phyloP scores from a whole-genome alignment of 352 stramenopile genomes.

The Globisporangium megalacanthum region DNA sequence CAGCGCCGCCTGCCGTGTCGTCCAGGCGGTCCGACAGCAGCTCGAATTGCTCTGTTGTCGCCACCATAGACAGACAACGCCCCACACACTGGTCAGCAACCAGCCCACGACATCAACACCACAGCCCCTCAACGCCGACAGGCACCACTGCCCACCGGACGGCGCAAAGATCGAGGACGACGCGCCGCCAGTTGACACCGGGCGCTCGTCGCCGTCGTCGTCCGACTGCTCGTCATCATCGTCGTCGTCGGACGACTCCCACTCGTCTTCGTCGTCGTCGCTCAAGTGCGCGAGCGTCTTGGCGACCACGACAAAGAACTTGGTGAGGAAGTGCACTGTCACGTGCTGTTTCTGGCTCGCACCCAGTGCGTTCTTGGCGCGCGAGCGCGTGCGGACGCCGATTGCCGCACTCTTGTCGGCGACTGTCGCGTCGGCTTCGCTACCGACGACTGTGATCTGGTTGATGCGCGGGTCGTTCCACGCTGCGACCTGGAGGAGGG shows the following conservation, averaged over 20 bases:
- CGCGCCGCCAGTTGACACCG: slow-evolving; percentile 8
- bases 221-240: slow-evolving; percentile 64
- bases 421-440: slow-evolving; percentile 23
- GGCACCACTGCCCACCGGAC: slow-evolving; percentile 31
- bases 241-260: slow-evolving; percentile 58
- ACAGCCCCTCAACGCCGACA: not conserved
- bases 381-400: slow-evolving; percentile 54
- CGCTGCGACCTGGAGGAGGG: slow-evolving; percentile 61
- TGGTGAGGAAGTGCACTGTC: slow-evolving; percentile 75
- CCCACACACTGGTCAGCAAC: too few species aligned
- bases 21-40: slow-evolving; percentile 67
- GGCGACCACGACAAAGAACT: slow-evolving; percentile 64
- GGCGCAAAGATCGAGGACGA: slow-evolving; percentile 53
- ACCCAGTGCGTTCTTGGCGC: slow-evolving; percentile 30
- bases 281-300: slow-evolving; percentile 66
- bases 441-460: slow-evolving; percentile 56
- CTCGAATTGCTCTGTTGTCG: slow-evolving; percentile 49
- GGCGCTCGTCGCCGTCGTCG: slow-evolving; percentile 39
- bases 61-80: not conserved
- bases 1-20: slow-evolving; percentile 16
- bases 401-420: not conserved
- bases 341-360: slow-evolving; percentile 28
- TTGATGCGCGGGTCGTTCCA: slow-evolving; percentile 74
- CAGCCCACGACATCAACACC: not conserved
- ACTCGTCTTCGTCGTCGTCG: slow-evolving; percentile 77